Conservation (phyloP, 768 basidiomycete genomes). For the Naganishia kalamii region DNA sequence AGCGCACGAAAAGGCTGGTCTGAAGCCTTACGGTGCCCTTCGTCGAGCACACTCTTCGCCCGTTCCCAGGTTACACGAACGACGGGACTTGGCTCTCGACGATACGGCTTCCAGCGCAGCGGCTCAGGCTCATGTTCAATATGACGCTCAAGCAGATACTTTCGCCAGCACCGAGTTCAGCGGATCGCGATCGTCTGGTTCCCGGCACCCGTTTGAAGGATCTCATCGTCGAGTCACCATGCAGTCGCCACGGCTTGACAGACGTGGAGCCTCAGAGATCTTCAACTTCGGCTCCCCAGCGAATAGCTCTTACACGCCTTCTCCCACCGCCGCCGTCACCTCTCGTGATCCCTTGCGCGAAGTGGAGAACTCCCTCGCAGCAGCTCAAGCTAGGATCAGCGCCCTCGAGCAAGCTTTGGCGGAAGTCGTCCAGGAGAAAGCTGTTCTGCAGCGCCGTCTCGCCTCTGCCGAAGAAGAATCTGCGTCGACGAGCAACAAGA, state of each 20-base stretch:
- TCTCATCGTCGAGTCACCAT: no score
- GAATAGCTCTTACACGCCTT: no score
- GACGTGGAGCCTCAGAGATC: no score
- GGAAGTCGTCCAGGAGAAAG: not conserved
- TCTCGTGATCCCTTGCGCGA: not conserved
- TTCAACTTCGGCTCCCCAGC: no score
- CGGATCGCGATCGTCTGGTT: no score
- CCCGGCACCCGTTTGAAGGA: no score
- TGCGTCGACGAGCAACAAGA: not conserved
- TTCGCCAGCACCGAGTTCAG: no score
- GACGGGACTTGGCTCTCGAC: no score
- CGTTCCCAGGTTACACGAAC: not conserved
- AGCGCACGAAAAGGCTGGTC: constrained; percentile 1
- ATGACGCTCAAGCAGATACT: no score
- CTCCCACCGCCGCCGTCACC: not conserved
- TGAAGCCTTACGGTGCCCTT: not conserved
- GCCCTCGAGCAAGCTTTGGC: constrained; percentile 1
- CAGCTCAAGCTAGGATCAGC: not conserved
- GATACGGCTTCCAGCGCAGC: no score
- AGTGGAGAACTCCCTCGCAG: not conserved
- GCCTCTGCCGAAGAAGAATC: not conserved
- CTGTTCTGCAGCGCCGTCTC: not conserved
- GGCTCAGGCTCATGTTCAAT: no score
- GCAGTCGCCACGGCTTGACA: no score
- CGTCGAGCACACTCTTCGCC: not conserved